A percentile compares a stretch with the other conserved stretches of the same genome.
Evolutionary conservation across 352 stramenopile species (phyloP).

Genomic region (Globisporangium cystogenes): DNA sequence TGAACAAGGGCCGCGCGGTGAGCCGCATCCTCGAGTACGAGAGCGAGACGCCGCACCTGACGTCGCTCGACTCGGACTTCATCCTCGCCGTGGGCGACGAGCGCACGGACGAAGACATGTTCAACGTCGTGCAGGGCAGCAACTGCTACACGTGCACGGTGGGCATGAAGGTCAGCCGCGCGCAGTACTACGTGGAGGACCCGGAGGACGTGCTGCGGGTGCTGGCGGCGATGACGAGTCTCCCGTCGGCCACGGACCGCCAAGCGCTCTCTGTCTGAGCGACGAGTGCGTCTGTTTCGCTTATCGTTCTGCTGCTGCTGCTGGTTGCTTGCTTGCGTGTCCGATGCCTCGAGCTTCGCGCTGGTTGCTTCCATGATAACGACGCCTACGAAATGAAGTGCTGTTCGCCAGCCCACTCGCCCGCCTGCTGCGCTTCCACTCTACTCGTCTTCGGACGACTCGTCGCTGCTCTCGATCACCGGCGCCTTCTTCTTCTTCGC

Average conservation of each 20-base stretch:
- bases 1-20: constrained; percentile 85
- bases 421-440: background rate
- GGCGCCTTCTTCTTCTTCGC: constrained; percentile 8
- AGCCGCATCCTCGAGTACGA: constrained; percentile 82
- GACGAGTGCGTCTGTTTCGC: no score
- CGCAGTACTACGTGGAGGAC: constrained; percentile 80
- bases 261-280: constrained; percentile 18
- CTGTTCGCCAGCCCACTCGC: background rate
- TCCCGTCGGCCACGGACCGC: constrained; percentile 25
- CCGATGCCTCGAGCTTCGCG: no score
- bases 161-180: constrained; percentile 82
- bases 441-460: constrained; percentile 6
- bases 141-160: constrained; percentile 89
- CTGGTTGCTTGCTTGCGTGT: background rate
- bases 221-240: constrained; percentile 62
- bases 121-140: constrained; percentile 84
- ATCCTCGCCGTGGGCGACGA: constrained; percentile 84
- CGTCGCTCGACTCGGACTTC: constrained; percentile 77
- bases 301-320: background rate
- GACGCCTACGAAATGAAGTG: background rate
- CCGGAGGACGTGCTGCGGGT: constrained; percentile 75
- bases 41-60: constrained; percentile 70
- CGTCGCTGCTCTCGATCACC: constrained; percentile 10
- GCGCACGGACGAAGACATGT: constrained; percentile 88
- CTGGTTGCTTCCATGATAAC: background rate